Base-by-base conservation (phyloP, 306 rosid genomes). In the Fragaria ananassa region DNA sequence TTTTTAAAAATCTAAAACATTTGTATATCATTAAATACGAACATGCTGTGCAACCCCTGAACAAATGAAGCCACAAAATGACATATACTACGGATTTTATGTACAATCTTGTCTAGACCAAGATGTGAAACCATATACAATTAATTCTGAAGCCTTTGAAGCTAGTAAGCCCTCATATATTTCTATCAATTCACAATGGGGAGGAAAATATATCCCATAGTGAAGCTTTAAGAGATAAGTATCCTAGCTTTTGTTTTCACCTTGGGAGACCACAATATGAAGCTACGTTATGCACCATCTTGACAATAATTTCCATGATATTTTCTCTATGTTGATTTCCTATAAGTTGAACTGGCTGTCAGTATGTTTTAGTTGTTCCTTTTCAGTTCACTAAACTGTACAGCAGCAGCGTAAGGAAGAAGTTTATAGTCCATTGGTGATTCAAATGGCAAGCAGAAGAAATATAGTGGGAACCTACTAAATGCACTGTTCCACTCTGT, bases 401-500 rank as follows among this genome's bases (percentile, higher is more conserved):
- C 76, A 86, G 75, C 77, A 88, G 87, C 72, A 84, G 74, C 72
- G 74, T 76, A 74, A 84, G 83, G 74, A 84, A 83, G 68, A 86
- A 69, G 72, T 77, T 73, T 54, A 86, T 71, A 57, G 86, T 56
- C 84, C 72, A 15, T 62, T 70, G 78, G 79, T 70, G 78, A 76
- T 86, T 78, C 83, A 79, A 72, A 79, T 81, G 62, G 79, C 57
- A 70, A 62, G 85, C 89, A 73, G 87, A 89, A 81, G 90, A 74
- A 76, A 92, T 77, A 62, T 49, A 70, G 86, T 90, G 97, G 73
- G 76, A 78, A 83, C 99, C 99, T 58, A 92, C 97, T 90, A 95
- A 90, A 85, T 90, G 99, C 71, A 95, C 93, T 5, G 93, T 95
- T 76, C 97, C 97, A 3, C 91, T 92, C 78, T 83, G 83, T 83